Evolutionary conservation across 805 yeast genomes (phyloP).

Genomic region (Saturnispora saitoi): DNA sequence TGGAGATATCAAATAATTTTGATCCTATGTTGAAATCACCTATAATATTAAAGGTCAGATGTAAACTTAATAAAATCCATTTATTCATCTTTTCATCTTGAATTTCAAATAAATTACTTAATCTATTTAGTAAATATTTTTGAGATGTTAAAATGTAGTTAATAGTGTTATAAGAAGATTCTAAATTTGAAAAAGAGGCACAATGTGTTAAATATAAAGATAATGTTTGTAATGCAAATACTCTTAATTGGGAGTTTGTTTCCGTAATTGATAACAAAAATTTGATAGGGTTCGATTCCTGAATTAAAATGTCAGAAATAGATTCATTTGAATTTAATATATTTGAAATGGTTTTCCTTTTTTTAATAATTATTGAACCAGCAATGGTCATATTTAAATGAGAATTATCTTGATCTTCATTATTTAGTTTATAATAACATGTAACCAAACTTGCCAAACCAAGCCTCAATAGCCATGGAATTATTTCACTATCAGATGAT

Average conservation of each 20-base stretch:
- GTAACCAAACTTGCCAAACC: conserved; percentile 30
- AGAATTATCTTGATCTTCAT: neutral
- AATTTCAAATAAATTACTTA: conserved; percentile 17
- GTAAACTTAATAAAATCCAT: conserved; percentile 14
- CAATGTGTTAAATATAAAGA: conserved; percentile 19
- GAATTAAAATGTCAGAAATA: neutral
- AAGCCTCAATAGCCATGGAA: conserved; percentile 35
- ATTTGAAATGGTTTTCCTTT: conserved; percentile 1
- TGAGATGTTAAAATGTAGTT: neutral
- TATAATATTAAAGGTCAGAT: conserved; percentile 6
- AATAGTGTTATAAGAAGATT: neutral
- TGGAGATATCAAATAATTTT: neutral
- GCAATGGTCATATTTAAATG: neutral
- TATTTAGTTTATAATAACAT: conserved; percentile 26
- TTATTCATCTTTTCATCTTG: conserved; percentile 12
- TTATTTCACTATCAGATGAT: conserved; percentile 4
- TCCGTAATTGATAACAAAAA: conserved; percentile 20
- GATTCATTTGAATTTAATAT: neutral
- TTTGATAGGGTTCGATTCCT: conserved; percentile 10
- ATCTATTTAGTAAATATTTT: conserved; percentile 7
- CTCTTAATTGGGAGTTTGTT: conserved; percentile 6
- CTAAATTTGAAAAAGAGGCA: conserved; percentile 4
- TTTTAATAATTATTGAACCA: neutral
- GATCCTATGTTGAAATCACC: neutral
- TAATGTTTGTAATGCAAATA: conserved; percentile 26